Conservation (phyloP, 2,329 filamentous ascomycete species). For the Cladosporium colombiae region DNA sequence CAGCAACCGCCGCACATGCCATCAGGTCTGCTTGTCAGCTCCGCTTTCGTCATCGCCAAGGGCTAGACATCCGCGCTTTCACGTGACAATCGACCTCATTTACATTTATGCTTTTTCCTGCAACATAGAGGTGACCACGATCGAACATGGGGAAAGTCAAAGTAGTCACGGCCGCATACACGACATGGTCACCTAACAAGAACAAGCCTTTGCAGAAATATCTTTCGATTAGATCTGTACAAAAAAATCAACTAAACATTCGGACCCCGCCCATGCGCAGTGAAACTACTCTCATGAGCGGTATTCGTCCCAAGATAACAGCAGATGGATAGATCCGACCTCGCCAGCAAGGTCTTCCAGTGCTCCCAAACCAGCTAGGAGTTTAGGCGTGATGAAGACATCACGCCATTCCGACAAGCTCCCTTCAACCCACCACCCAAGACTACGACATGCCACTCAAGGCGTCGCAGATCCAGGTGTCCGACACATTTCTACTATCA, state of each 20-base stretch:
- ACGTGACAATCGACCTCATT: slow-evolving; percentile 11
- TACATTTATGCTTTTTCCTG: background rate
- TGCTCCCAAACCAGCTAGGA: slow-evolving; percentile 14
- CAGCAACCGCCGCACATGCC: slow-evolving; percentile 7
- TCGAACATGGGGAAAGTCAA: background rate
- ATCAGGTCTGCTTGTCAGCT: slow-evolving; percentile 1
- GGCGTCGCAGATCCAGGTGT: slow-evolving; percentile 12
- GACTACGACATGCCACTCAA: slow-evolving; percentile 14
- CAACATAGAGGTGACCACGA: background rate
- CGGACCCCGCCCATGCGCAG: slow-evolving; percentile 10
- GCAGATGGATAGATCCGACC: background rate
- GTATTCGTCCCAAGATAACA: background rate
- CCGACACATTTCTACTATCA: slow-evolving; percentile 13
- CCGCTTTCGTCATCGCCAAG: slow-evolving; percentile 16
- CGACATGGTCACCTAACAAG: background rate
- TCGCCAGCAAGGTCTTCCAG: background rate
- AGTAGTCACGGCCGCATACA: background rate
- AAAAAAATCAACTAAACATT: slow-evolving; percentile 17
- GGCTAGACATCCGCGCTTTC: slow-evolving; percentile 3
- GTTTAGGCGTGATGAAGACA: slow-evolving; percentile 1
- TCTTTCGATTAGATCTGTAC: slow-evolving; percentile 20
- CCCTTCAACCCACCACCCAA: slow-evolving; percentile 6
- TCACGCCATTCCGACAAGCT: slow-evolving; percentile 1
- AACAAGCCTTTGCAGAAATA: slow-evolving; percentile 8
- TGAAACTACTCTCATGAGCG: background rate